A percentile compares a stretch with the other conserved stretches of the same genome.
phyloP scores from a whole-genome alignment of 2,329 filamentous ascomycete species.

The Pseudogymnoascus sp. region DNA sequence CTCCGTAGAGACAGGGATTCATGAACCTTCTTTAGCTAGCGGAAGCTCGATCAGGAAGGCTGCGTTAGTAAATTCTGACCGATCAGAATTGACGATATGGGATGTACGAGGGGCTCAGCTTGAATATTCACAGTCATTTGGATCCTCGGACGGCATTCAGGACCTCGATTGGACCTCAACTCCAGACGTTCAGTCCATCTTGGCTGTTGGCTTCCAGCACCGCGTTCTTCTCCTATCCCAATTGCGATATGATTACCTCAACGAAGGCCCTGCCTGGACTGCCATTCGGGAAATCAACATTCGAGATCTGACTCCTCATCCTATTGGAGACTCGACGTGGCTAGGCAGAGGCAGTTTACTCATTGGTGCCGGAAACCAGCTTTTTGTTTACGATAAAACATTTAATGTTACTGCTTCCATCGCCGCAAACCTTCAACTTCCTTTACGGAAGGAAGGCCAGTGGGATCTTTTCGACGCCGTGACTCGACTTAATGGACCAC shows the following conservation, averaged over 20 bases:
- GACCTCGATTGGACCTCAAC: constrained; percentile 94
- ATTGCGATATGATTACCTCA: constrained; percentile 84
- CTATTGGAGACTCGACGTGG: constrained; percentile 92
- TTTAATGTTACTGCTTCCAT: constrained; percentile 40
- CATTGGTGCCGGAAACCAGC: constrained; percentile 81
- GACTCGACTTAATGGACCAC: constrained; percentile 72
- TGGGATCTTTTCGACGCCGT: constrained; percentile 71
- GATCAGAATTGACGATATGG: constrained; percentile 80
- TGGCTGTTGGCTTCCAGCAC: constrained; percentile 89
- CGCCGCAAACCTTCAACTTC: constrained; percentile 14
- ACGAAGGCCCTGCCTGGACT: constrained; percentile 83
- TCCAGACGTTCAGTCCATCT: constrained; percentile 76
- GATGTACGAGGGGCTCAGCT: constrained; percentile 73
- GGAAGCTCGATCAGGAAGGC: constrained; percentile 82
- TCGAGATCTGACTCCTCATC: constrained; percentile 73
- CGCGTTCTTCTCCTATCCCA: constrained; percentile 75
- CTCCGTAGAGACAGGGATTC: constrained; percentile 68
- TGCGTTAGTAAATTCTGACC: constrained; percentile 65
- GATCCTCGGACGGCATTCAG: constrained; percentile 63
- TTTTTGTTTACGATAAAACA: constrained; percentile 76
- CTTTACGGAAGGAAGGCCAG: constrained; percentile 15
- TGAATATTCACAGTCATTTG: constrained; percentile 71
- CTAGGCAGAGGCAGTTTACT: constrained; percentile 75
- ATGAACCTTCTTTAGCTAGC: constrained; percentile 66
- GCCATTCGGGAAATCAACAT: constrained; percentile 75